Percentiles rank a stretch among this genome's conserved stretches.
Conservation (phyloP, 1,284 basidiomycete genomes). For the Boletus sp. region DNA sequence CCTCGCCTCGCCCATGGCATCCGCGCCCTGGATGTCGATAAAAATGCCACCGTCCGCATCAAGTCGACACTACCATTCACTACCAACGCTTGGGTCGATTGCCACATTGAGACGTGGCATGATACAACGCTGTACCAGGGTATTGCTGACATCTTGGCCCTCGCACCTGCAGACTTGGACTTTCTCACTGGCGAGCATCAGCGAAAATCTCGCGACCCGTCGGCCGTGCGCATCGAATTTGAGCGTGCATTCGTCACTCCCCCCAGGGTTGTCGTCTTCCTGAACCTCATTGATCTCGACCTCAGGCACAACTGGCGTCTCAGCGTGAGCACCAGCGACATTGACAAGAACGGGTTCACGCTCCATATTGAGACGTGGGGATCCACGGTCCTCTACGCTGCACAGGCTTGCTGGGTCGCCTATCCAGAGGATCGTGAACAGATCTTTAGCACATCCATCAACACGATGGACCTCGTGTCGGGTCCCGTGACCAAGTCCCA, state of each 20-base stretch:
- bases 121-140: conserved; percentile 12
- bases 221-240: conserved; percentile 18
- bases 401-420: conserved; percentile 25
- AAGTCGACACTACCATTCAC: conserved; percentile 12
- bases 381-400: conserved; percentile 16
- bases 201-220: not conserved
- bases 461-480: conserved; percentile 15
- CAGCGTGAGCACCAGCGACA: conserved; percentile 9
- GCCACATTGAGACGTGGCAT: conserved; percentile 16
- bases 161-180: conserved; percentile 25
- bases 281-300: conserved; percentile 26
- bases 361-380: conserved; percentile 23
- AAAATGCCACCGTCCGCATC: conserved; percentile 13
- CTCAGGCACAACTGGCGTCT: conserved; percentile 18
- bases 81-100: conserved; percentile 20
- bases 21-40: conserved; percentile 15
- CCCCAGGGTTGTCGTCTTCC: conserved; percentile 28
- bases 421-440: conserved; percentile 32
- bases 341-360: conserved; percentile 24
- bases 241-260: conserved; percentile 30
- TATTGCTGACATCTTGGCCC: conserved; percentile 12
- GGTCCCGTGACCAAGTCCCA: conserved; percentile 10
- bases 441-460: conserved; percentile 23
- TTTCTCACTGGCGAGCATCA: conserved; percentile 28
- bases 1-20: conserved; percentile 28